A percentile compares a stretch with the other conserved stretches of the same genome.
phyloP scores from a whole-genome alignment of 192 early-diverging fungal genomes.

The Podila epicladia region DNA sequence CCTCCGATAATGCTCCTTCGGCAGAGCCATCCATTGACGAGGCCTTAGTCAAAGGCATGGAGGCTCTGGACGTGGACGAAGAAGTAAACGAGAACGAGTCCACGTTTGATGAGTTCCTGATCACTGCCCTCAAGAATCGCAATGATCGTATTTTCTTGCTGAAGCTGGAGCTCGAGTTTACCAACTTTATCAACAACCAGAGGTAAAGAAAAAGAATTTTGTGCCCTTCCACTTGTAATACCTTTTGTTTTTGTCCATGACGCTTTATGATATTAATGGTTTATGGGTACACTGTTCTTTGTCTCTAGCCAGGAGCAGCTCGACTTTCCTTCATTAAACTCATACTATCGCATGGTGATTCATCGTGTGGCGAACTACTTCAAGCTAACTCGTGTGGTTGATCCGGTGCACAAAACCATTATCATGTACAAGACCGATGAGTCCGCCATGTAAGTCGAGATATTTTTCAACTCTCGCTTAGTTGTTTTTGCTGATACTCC shows the following conservation, averaged over 20 bases:
- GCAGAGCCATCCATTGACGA: not conserved
- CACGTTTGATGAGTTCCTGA: constrained; percentile 66
- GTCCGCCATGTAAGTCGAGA: constrained; percentile 65
- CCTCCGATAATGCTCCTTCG: constrained; percentile 5
- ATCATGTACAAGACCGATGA: constrained; percentile 63
- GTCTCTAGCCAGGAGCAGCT: constrained; percentile 60
- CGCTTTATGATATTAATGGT: not conserved
- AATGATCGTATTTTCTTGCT: constrained; percentile 75
- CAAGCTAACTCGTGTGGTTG: constrained; percentile 68
- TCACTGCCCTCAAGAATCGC: constrained; percentile 67
- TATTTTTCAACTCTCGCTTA: constrained; percentile 1
- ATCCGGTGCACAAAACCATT: constrained; percentile 61
- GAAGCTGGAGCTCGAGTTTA: constrained; percentile 72
- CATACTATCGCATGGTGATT: constrained; percentile 78
- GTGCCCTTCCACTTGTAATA: not conserved
- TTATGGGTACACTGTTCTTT: not conserved
- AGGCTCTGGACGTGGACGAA: constrained; percentile 28
- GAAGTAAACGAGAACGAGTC: constrained; percentile 32
- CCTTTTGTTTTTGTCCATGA: constrained; percentile 1
- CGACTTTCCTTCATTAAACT: constrained; percentile 74
- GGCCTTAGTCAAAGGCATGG: constrained; percentile 11
- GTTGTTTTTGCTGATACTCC: too few relatives aligned
- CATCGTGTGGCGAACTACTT: constrained; percentile 78
- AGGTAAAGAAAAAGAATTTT: constrained; percentile 48
- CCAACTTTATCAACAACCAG: constrained; percentile 65